A percentile compares a stretch with the other conserved stretches of the same genome.
phyloP scores from a whole-genome alignment of 306 rosid species.

The Ceratonia siliqua region DNA sequence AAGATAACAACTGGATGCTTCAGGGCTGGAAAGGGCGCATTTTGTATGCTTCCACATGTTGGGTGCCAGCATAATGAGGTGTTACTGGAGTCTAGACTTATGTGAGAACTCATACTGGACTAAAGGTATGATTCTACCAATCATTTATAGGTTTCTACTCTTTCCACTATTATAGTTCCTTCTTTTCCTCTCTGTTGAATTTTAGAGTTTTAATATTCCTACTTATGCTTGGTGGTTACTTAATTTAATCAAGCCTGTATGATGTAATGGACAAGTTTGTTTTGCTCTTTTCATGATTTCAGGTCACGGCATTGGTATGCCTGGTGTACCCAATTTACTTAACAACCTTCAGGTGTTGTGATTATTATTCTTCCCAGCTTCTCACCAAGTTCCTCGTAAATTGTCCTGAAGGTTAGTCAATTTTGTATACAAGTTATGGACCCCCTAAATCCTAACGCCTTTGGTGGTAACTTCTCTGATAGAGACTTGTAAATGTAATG shows the following conservation, averaged over 20 bases:
- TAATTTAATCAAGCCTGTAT: background rate
- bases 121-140: conserved; percentile 12
- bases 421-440: too few species aligned
- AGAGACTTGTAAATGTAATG: background rate
- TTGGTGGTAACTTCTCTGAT: background rate
- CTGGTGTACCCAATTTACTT: background rate
- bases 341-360: background rate
- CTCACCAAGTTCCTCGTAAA: conserved; percentile 3
- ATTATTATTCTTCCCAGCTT: conserved; percentile 15
- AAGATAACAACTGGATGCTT: conserved; percentile 67
- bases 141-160: background rate
- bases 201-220: background rate
- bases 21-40: conserved; percentile 91
- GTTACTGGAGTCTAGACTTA: background rate
- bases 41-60: conserved; percentile 68
- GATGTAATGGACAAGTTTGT: conserved; percentile 14
- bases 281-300: conserved; percentile 14
- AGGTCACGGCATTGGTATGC: conserved; percentile 20
- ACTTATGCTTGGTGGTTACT: background rate
- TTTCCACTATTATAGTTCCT: background rate
- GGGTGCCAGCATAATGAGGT: conserved; percentile 56
- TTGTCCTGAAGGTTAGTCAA: background rate
- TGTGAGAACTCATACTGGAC: background rate
- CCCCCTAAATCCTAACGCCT: background rate
- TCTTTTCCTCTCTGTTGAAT: background rate